A percentile compares a stretch with the other conserved stretches of the same genome.
Conservation (phyloP, 768 basidiomycete species). For the Mycena latifolia region DNA sequence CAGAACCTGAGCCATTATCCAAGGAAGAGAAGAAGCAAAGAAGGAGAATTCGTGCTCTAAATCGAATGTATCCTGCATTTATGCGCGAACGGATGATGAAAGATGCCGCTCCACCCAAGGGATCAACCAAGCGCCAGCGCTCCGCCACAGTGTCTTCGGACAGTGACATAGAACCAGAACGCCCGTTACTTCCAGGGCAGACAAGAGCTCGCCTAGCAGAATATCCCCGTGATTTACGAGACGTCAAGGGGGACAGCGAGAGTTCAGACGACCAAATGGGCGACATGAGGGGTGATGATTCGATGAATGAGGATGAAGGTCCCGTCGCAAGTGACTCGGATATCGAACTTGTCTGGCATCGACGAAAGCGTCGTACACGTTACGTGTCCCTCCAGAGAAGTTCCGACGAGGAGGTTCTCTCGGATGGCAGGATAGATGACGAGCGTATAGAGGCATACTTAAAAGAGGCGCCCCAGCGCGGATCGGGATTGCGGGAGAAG, state of each 20-base stretch:
- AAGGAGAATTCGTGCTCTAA: constrained; percentile 53
- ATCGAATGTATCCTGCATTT: constrained; percentile 66
- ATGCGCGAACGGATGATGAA: constrained; percentile 57
- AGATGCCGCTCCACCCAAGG: constrained; percentile 31
- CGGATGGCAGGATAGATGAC: constrained; percentile 39
- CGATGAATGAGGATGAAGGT: constrained; percentile 23
- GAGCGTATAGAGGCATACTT: constrained; percentile 50
- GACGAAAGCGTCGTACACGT: constrained; percentile 31
- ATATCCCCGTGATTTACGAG: constrained; percentile 46
- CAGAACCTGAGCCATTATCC: constrained; percentile 37
- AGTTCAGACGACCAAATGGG: constrained; percentile 58
- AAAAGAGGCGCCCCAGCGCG: constrained; percentile 35
- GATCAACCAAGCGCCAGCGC: constrained; percentile 26
- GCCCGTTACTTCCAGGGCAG: constrained; percentile 64
- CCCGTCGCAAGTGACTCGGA: constrained; percentile 31
- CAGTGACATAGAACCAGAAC: constrained; percentile 52
- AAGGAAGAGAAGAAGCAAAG: constrained; percentile 39
- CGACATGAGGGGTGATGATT: constrained; percentile 8
- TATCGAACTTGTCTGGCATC: constrained; percentile 40
- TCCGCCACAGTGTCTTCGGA: constrained; percentile 40
- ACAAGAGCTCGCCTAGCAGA: constrained; percentile 55
- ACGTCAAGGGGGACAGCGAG: constrained; percentile 74
- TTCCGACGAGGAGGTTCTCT: constrained; percentile 41
- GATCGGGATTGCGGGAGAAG: constrained; percentile 51
- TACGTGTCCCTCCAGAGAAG: constrained; percentile 26